Conservation (phyloP, 2,329 filamentous ascomycete genomes). For the Trichoderma cornu-damae region DNA sequence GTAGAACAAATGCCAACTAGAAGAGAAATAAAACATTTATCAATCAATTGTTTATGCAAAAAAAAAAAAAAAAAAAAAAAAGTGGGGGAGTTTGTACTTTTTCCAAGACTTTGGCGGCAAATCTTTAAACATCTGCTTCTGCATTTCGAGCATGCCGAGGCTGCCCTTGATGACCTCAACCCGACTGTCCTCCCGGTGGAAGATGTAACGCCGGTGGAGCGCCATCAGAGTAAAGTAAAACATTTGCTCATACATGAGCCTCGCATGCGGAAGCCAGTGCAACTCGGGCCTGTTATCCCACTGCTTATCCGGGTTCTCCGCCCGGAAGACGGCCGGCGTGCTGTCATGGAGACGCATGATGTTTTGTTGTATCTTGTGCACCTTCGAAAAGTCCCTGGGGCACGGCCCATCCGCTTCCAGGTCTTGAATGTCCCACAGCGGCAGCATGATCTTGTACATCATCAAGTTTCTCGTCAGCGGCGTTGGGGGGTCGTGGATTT, state of each 20-base stretch:
- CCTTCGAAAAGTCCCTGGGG: slow-evolving; percentile 48
- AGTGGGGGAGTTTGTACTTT: slow-evolving; percentile 28
- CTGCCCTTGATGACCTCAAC: slow-evolving; percentile 52
- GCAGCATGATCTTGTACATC: slow-evolving; percentile 43
- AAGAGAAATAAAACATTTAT: neutral
- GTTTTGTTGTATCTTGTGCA: slow-evolving; percentile 50
- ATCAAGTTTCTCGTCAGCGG: slow-evolving; percentile 51
- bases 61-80: too few relatives aligned
- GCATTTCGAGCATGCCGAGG: slow-evolving; percentile 50
- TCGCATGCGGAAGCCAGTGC: slow-evolving; percentile 46
- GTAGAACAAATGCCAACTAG: slow-evolving; percentile 53
- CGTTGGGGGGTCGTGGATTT: slow-evolving; percentile 49
- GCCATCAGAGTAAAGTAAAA: slow-evolving; percentile 53
- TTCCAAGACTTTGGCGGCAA: slow-evolving; percentile 47
- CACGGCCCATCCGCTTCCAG: slow-evolving; percentile 53
- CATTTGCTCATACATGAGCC: slow-evolving; percentile 45
- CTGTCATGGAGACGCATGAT: slow-evolving; percentile 45
- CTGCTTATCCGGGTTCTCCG: slow-evolving; percentile 51
- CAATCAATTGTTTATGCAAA: too few relatives aligned
- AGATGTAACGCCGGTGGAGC: slow-evolving; percentile 58
- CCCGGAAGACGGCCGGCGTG: slow-evolving; percentile 50
- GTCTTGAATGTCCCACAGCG: slow-evolving; percentile 49
- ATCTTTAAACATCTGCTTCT: slow-evolving; percentile 45
- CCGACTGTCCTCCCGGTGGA: slow-evolving; percentile 51
- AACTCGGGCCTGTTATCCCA: slow-evolving; percentile 52